These are phyloP conservation scores for Tricholomella constricta DNA, from an alignment of 768 basidiomycete species.

Conservation along the genomic window DNA sequence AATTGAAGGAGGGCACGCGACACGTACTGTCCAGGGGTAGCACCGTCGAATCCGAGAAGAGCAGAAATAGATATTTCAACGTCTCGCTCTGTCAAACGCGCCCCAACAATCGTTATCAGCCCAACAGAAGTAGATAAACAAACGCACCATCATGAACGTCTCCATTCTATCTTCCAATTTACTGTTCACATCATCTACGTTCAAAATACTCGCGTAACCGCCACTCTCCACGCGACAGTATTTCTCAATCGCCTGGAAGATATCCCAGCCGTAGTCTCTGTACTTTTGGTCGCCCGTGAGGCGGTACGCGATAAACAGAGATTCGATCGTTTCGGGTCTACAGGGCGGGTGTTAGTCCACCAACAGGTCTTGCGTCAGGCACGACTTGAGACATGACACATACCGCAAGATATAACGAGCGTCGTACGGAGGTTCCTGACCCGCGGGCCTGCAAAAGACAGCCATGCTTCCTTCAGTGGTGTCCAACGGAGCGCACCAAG, in stretches of 20 bases:
- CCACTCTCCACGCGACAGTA: slow-evolving; percentile 78
- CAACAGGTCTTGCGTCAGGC: background rate
- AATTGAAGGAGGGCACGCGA: background rate
- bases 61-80: slow-evolving; percentile 87
- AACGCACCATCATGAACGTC: slow-evolving; percentile 85
- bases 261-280: slow-evolving; percentile 83
- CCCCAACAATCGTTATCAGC: background rate
- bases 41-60: slow-evolving; percentile 78
- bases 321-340: slow-evolving; percentile 13
- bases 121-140: background rate
- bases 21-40: slow-evolving; percentile 75
- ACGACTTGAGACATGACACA: slow-evolving; percentile 19
- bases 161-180: slow-evolving; percentile 90
- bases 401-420: slow-evolving; percentile 90
- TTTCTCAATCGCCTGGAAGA: slow-evolving; percentile 88
- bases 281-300: slow-evolving; percentile 84
- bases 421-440: slow-evolving; percentile 60
- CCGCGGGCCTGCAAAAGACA: slow-evolving; percentile 21
- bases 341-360: background rate
- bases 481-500: background rate
- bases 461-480: background rate
- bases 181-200: slow-evolving; percentile 78
- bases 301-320: slow-evolving; percentile 85
- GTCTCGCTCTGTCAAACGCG: slow-evolving; percentile 88
- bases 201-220: slow-evolving; percentile 83